Conservation (phyloP, 1,284 basidiomycete species). For the Rhizopogon parksii region DNA sequence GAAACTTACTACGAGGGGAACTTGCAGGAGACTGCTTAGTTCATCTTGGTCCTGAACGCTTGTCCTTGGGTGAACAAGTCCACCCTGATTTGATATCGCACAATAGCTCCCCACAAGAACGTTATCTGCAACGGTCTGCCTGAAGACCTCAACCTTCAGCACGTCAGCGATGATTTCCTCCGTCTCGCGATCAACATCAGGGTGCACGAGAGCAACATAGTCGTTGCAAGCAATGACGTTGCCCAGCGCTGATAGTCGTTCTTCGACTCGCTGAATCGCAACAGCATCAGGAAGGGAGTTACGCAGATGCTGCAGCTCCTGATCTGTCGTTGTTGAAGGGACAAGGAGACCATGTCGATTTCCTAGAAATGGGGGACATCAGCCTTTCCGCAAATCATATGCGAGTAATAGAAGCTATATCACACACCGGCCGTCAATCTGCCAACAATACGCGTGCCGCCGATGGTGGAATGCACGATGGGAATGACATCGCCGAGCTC, state of each 20-base stretch:
- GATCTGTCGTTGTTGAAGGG: slow-evolving; percentile 93
- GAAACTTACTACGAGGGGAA: slow-evolving; percentile 82
- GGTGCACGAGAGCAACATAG: slow-evolving; percentile 94
- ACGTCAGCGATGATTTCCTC: slow-evolving; percentile 99
- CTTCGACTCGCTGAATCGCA: slow-evolving; percentile 93
- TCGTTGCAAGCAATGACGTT: slow-evolving; percentile 99
- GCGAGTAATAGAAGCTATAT: neutral
- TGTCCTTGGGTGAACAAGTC: slow-evolving; percentile 96
- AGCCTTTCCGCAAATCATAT: neutral
- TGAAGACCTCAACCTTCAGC: slow-evolving; percentile 97
- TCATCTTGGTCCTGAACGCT: slow-evolving; percentile 97
- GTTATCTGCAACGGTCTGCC: slow-evolving; percentile 96
- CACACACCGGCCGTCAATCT: slow-evolving; percentile 80
- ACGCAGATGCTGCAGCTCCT: slow-evolving; percentile 95
- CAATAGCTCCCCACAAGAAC: slow-evolving; percentile 96
- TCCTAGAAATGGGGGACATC: slow-evolving; percentile 37
- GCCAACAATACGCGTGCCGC: slow-evolving; percentile 91
- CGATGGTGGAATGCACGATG: slow-evolving; percentile 96
- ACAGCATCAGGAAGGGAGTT: slow-evolving; percentile 93
- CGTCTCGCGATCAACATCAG: slow-evolving; percentile 96
- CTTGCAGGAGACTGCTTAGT: slow-evolving; percentile 88
- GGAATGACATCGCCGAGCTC: slow-evolving; percentile 93
- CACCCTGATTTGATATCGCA: slow-evolving; percentile 92
- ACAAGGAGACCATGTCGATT: slow-evolving; percentile 96
- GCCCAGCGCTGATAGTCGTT: slow-evolving; percentile 91